Evolutionary conservation across 352 stramenopile genomes (phyloP).

Genomic region (Globisporangium perplexum): DNA sequence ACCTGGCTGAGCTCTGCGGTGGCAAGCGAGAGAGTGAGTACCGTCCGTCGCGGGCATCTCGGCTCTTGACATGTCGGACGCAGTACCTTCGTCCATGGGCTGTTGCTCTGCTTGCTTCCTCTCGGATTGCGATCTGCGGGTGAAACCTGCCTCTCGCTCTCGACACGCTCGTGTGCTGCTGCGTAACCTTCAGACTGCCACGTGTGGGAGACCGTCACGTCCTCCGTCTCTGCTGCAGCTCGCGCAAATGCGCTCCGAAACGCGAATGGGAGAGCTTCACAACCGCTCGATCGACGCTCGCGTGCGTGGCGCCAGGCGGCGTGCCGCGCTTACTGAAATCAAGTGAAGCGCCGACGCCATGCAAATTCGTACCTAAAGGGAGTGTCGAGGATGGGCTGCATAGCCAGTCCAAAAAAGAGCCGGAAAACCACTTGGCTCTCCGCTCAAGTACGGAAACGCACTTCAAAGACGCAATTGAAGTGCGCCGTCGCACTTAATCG

Average conservation of each 20-base stretch:
- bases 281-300: neutral
- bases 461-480: no score
- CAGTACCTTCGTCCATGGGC: neutral
- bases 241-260: neutral
- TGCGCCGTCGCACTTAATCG: no score
- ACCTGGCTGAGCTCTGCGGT: constrained; percentile 12
- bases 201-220: no score
- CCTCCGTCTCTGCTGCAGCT: no score
- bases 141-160: no score
- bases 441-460: neutral
- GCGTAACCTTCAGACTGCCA: no score
- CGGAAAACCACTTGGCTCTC: neutral
- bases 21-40: neutral
- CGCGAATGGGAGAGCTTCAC: neutral
- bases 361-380: neutral
- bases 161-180: neutral
- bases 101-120: neutral
- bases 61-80: no score
- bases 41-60: no score
- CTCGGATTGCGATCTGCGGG: neutral
- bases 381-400: neutral
- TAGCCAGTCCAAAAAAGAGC: neutral
- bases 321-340: neutral
- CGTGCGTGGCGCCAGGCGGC: neutral
- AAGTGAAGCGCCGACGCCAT: neutral